Base-by-base conservation (phyloP, 306 rosid species). In the Pyrus pyrifolia region DNA sequence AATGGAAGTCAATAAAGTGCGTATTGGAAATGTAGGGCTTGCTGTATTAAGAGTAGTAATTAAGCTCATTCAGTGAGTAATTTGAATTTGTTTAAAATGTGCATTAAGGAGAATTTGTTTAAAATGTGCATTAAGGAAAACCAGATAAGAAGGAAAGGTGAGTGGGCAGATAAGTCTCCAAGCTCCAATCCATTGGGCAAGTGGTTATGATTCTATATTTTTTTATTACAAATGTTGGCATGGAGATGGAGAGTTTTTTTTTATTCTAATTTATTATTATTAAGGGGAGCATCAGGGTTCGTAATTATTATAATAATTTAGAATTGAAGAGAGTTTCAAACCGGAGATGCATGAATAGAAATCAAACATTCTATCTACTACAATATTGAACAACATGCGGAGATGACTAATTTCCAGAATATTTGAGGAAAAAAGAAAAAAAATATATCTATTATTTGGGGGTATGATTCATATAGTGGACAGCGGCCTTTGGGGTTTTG, bases 341-440 rank as follows among this genome's bases (percentile, higher is more conserved):
- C 0, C 2, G 1, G 6, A 6, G 40, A 35, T 0, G 40, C 1
- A 35, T 35, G 3, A 0, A 35, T 35, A 2, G 0, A 35, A 35
- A 35, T 35, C 0, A 0, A 35, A 35, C 8, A 35, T 2, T 35
- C 0, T 35, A 6, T 35, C 40, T 1, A 35, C 2, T 35, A 35
- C 0, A 35, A 35, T 35, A 35, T 35, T 35, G 8, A 0, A 35
- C 8, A 6, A 35, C 8, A 35, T 6, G 8, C 1, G 8, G 2
- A 35, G 2, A 33, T 35, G 3, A 10, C 29, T 58, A 58, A 22
- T 58, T 58, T 58, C 29, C 11, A 22, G 1, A 58, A 22, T 11
- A 12, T 22, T 58, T 22, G 17, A 25, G 4, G 30, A 4, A 10
- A 11, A 58, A 57, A 58, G 3, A 1, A n/a, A 11, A 57, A 22